Evolutionary conservation across 352 stramenopile genomes (phyloP), one percentile per base, ranked within the genome.

Genomic region (Chrysophaeum taylorii): DNA sequence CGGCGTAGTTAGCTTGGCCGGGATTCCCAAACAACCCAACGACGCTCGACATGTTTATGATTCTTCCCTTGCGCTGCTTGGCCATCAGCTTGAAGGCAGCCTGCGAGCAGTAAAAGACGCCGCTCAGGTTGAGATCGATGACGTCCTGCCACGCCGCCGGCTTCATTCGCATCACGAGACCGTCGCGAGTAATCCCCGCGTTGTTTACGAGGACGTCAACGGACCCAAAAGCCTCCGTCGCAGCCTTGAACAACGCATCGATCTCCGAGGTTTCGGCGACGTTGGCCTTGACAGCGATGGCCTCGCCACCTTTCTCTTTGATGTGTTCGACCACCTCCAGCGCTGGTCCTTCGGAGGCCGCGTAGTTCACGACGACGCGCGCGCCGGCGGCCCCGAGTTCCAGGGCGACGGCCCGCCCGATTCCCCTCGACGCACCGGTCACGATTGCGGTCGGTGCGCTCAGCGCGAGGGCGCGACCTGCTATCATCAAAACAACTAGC

Each of bases 21-120:
- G 78, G 76, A 45, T 89, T 88, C 69, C 81, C 81, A 67, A 87
- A 75, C 21, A 79, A 85, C 60, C 87, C 87, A 33, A 93, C 85
- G 50, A 94, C 86, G 61, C 75, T 86, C 45, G 84, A 82, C 73
- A 94, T 91, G 75, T 94, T 93, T 72, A 94, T 90, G 71, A 94
- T 91, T 36, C 86, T 78, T 69, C 88, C 88, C 33, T 78, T 79
- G 39, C 82, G 76, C 71, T 89, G 82, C 75, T 90, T 89, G 36
- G 85, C 79, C 63, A 90, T 82, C 67, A 83, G 36, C 68, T 90
- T 90, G 73, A 91, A 89, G 62, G 89, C 89, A 27, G 81, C 84
- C 70, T 92, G 83, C 37, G 84, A 89, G 66, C 74, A 81, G 75
- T 89, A 90, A 76, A 94, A 93, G 53, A 92, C 85, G 62, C 86